A percentile compares a stretch with the other conserved stretches of the same genome.
Conservation (phyloP, 352 stramenopile genomes). For the Saprolegnia parasitica region DNA sequence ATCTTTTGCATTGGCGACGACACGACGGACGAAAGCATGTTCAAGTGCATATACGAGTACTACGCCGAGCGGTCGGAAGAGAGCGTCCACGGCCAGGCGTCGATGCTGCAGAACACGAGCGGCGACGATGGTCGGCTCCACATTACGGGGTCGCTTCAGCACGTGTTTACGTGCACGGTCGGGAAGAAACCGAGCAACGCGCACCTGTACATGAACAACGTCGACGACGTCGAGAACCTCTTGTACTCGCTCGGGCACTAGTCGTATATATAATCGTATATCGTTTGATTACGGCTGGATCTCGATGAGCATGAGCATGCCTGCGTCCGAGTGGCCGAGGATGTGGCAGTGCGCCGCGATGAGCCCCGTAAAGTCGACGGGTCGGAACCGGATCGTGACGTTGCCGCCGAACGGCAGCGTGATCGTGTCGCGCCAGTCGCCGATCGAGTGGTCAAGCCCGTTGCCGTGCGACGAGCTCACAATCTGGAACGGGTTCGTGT, state of each 20-base stretch:
- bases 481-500: slow-evolving; percentile 83
- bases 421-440: slow-evolving; percentile 81
- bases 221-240: slow-evolving; percentile 80
- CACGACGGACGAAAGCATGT: slow-evolving; percentile 98
- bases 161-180: slow-evolving; percentile 90
- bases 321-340: slow-evolving; percentile 70
- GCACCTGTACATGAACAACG: slow-evolving; percentile 87
- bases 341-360: slow-evolving; percentile 77
- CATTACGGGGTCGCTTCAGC: slow-evolving; percentile 59
- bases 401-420: slow-evolving; percentile 65
- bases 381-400: slow-evolving; percentile 74
- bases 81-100: slow-evolving; percentile 55
- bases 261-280: slow-evolving; percentile 11
- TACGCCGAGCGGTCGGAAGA: slow-evolving; percentile 83
- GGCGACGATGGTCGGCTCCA: slow-evolving; percentile 8
- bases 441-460: slow-evolving; percentile 64
- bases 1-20: slow-evolving; percentile 96
- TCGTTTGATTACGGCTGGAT: slow-evolving; percentile 33
- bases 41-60: slow-evolving; percentile 90
- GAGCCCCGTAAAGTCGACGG: slow-evolving; percentile 54
- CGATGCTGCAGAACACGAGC: background rate
- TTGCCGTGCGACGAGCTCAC: slow-evolving; percentile 60
- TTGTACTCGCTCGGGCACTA: slow-evolving; percentile 57
- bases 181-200: slow-evolving; percentile 89
- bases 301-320: slow-evolving; percentile 61